phyloP scores from a whole-genome alignment of 768 basidiomycete genomes.

The Leccinum aurantiacum region DNA sequence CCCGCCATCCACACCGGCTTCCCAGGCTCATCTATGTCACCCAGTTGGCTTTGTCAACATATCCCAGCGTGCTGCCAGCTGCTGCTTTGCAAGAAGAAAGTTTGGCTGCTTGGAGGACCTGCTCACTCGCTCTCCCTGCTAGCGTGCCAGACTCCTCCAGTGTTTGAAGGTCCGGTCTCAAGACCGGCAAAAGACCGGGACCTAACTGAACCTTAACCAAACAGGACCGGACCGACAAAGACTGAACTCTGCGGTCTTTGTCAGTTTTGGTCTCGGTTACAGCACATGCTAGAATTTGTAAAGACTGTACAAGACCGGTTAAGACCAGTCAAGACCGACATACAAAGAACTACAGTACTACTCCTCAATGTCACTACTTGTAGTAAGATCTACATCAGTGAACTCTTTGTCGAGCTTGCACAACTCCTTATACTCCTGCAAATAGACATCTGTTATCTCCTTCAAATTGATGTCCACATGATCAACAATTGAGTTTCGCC shows the following conservation, averaged over 20 bases:
- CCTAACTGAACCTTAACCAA: background rate
- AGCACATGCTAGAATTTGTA: background rate
- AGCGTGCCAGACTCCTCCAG: background rate
- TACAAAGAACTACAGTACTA: background rate
- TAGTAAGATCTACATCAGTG: background rate
- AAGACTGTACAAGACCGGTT: background rate
- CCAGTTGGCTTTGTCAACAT: too few relatives aligned
- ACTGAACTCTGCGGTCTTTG: background rate
- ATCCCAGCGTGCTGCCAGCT: too few relatives aligned
- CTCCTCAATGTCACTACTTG: background rate
- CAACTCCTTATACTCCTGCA: background rate
- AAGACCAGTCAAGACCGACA: background rate
- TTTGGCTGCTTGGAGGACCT: too few relatives aligned
- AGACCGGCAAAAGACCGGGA: background rate
- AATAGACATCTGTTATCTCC: background rate
- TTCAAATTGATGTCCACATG: background rate
- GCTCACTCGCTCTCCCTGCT: too few relatives aligned
- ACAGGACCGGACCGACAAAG: background rate
- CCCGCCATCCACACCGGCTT: too few relatives aligned
- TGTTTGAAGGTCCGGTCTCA: background rate
- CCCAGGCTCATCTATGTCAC: too few relatives aligned
- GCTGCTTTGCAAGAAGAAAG: too few relatives aligned
- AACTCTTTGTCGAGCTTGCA: background rate
- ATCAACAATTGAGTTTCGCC: background rate
- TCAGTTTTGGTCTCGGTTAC: background rate